Evolutionary conservation across 1,284 basidiomycete genomes (phyloP).

Genomic region (Erythrobasidium hasegawianum): DNA sequence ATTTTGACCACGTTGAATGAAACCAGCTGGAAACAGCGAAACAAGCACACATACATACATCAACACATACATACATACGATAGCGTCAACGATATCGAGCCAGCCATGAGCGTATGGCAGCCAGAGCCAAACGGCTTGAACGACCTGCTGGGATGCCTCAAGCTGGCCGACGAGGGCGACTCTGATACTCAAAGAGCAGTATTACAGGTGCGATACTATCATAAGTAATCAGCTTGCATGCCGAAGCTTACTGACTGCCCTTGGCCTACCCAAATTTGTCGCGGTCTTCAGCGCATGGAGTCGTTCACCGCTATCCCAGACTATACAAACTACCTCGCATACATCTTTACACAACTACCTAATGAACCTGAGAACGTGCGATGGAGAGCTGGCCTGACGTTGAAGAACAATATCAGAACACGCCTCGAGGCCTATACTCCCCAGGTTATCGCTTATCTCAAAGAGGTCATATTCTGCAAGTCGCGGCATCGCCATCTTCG

Average conservation of each 20-base stretch:
- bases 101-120: constrained; percentile 55
- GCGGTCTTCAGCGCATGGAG: neutral
- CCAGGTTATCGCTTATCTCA: constrained; percentile 75
- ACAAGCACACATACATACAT: too few species aligned
- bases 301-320: constrained; percentile 52
- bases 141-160: constrained; percentile 70
- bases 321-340: constrained; percentile 93
- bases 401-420: constrained; percentile 77
- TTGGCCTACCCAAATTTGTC: neutral
- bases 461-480: constrained; percentile 65
- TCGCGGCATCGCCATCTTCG: neutral
- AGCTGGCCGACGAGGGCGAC: constrained; percentile 51
- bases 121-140: constrained; percentile 72
- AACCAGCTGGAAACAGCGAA: too few species aligned
- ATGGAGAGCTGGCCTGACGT: constrained; percentile 89
- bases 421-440: constrained; percentile 62
- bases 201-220: constrained; percentile 48
- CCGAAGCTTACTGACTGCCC: neutral
- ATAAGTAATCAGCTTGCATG: neutral
- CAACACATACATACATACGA: too few species aligned
- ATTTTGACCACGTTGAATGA: too few species aligned
- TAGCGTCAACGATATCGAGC: too few species aligned
- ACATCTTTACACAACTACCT: constrained; percentile 77
- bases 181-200: constrained; percentile 51
- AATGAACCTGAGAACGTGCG: constrained; percentile 85